Base-by-base conservation (phyloP, 2,329 filamentous ascomycete species). In the Cylindrodendrum hubeiense region DNA sequence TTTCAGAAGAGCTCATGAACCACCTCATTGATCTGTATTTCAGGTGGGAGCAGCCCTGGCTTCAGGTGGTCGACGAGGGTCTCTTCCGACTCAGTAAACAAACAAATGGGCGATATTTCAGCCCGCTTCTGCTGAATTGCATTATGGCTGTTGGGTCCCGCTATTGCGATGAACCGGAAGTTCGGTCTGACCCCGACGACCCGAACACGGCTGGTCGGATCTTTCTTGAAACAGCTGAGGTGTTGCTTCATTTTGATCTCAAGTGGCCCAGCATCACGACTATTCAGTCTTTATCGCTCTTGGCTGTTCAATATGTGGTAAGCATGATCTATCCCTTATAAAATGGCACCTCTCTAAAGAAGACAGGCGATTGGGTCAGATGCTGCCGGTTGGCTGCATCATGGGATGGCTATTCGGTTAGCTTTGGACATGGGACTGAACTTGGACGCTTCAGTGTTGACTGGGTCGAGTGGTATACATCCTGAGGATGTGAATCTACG, bases 391-490 rank as follows among this genome's bases (percentile, higher is more conserved):
- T 80, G 78, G 78, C 72, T 80, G 9, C 74, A 79, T 44, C 75
- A 79, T n/a, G 79, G 79, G 1, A 79, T 80, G 75, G 79, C 79
- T 1, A 76, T 67, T 51, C 73, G 78, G 3, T 59, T 81, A 13
- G 75, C 74, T 10, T 71, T 80, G 0, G 79, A 81, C 30, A 79
- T 81, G 77, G 79, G 79, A 1, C 65, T 81, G 0, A 79, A 81
- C 28, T 67, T 80, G 13, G 78, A 81, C 30, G 44, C 49, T n/a
- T 21, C 24, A 1, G 22, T 33, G 8, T 17, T 50, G 4, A 34
- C 15, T 3, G 55, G 47, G 9, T 49, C 37, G 12, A 58, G 21
- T 8, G 34, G 44, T 3, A 30, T 58, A 6, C n/a, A 4, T 2
- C 9, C 46, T 1, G 47, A 63, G 15, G 60, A 63, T 15, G 24